Conservation (phyloP, 441 rosid species). For the Aquilaria agallochum region DNA sequence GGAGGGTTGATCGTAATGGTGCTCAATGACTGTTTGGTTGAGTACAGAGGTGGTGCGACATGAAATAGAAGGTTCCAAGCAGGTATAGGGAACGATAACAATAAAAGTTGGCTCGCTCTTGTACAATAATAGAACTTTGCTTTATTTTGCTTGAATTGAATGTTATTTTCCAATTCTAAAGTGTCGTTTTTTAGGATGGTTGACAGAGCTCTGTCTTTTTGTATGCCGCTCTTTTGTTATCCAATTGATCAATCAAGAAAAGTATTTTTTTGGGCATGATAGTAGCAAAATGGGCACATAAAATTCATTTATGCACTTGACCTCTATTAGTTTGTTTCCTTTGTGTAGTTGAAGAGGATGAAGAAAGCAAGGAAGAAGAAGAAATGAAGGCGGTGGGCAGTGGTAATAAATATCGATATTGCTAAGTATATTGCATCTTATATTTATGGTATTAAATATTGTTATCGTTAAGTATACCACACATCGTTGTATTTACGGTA, state of each 20-base stretch:
- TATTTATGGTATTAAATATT: too few species aligned
- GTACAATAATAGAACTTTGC: constrained; percentile 49
- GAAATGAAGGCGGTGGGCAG: too few species aligned
- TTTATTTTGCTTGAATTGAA: constrained; percentile 16
- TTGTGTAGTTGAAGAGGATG: too few species aligned
- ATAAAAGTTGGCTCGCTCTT: constrained; percentile 66
- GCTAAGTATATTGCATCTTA: too few species aligned
- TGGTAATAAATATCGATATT: too few species aligned
- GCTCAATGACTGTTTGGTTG: constrained; percentile 56
- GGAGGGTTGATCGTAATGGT: constrained; percentile 86
- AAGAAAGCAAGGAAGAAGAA: too few species aligned
- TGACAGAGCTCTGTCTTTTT: constrained; percentile 15
- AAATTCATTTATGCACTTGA: too few species aligned
- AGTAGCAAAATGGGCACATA: too few species aligned
- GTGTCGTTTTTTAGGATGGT: constrained; percentile 18
- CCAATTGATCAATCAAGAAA: constrained; percentile 22
- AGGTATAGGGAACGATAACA: constrained; percentile 47
- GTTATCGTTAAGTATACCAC: too few species aligned
- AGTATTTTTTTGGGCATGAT: constrained; percentile 14
- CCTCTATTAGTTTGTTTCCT: too few species aligned
- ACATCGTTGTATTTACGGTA: too few species aligned
- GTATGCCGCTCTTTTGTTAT: constrained; percentile 16
- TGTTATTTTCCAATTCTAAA: constrained; percentile 21
- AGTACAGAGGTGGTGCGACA: constrained; percentile 19
- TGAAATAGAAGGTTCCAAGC: constrained; percentile 44